Conservation (phyloP, 371 early-diverging fungal species). For the Scutellospora calospora region DNA sequence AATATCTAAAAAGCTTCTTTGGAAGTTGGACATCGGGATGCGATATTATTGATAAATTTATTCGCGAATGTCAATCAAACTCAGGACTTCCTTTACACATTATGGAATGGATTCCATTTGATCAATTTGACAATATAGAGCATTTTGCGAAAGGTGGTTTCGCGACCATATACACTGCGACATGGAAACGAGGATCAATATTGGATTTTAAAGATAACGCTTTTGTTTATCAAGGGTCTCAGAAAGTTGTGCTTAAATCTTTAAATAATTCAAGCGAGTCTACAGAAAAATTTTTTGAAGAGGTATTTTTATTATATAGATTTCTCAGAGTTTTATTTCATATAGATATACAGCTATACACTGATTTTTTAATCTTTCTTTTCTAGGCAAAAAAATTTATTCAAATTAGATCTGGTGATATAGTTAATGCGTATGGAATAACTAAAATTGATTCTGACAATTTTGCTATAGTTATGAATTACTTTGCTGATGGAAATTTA, state of each 20-base stretch:
- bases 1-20: conserved; percentile 7
- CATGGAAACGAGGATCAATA: background rate
- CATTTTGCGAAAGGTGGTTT: too few species aligned
- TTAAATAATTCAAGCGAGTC: background rate
- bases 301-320: background rate
- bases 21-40: conserved; percentile 20
- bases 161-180: too few species aligned
- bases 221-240: background rate
- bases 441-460: conserved; percentile 9
- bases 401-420: background rate
- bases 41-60: conserved; percentile 30
- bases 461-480: conserved; percentile 17
- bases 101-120: conserved; percentile 25
- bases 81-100: background rate
- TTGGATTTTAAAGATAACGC: background rate
- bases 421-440: conserved; percentile 30
- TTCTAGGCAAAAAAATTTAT: too few species aligned
- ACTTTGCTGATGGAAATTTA: background rate
- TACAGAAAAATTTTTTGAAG: background rate
- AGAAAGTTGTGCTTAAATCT: conserved; percentile 10
- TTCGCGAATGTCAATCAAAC: conserved; percentile 21
- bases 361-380: too few species aligned
- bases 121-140: too few species aligned
- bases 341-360: too few species aligned
- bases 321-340: too few species aligned